Evolutionary conservation across 179 eudicot species (phyloP), one percentile per base, ranked within the genome.

Genomic region (Camellia oleifera): DNA sequence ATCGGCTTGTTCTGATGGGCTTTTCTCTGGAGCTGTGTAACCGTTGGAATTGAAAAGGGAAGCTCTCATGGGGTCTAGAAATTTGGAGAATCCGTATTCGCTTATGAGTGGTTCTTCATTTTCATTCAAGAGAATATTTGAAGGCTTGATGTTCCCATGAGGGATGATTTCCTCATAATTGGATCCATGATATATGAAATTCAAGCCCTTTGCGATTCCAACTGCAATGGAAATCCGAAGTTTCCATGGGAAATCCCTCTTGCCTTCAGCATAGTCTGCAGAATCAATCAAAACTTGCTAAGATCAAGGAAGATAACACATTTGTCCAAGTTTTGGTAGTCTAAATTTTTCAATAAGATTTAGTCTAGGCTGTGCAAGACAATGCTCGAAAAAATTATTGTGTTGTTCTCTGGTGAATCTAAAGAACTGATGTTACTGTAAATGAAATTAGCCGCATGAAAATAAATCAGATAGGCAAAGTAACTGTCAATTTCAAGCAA

Each of bases 101-200:
- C 89, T 87, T 62, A 87, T 76, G 13, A 84, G 78, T 50, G 89
- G 85, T 46, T 78, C 80, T 4, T 77, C 78, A n/a, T 84, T 66
- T 52, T 84, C 84, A 18, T 64, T 58, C 17, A 86, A 15, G 40
- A 86, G 60, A 68, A 86, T 79, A 26, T 86, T 86, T 42, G 87
- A 82, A 63, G 77, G 89, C 80, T 84, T 87, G 67, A 87, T 80
- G 69, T 80, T 84, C 14, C 89, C 89, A 72, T 84, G 89, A 14
- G 89, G 83, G 50, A 86, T 81, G 66, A 77, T 71, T 26, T 83
- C 83, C 17, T 11, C 40, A 5, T 67, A 75, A 13, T 66, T 69
- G 61, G 44, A 46, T 1, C 48, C 50, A 15, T 69, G 73, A 69
- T 84, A 78, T 52, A 86, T 82, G 85, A 62, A 84, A 67, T 80